A percentile compares a stretch with the other conserved stretches of the same genome.
phyloP scores from a whole-genome alignment of 176 grass and related monocot genomes.

The Themeda triandra region DNA sequence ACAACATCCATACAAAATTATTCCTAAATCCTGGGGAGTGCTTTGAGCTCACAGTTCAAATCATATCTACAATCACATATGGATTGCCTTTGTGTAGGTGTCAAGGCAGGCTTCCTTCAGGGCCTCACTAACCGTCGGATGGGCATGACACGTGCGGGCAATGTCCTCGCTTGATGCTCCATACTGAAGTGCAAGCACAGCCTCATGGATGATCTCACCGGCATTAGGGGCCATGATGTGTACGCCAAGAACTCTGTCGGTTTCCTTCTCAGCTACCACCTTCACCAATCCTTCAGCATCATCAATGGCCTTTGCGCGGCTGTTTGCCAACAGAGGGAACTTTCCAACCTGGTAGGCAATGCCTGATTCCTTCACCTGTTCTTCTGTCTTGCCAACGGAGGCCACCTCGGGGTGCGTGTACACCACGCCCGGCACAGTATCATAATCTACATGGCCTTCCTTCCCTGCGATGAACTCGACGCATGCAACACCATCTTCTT shows the following conservation, averaged over 20 bases:
- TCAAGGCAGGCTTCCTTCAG: slow-evolving; percentile 93
- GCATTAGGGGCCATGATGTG: slow-evolving; percentile 95
- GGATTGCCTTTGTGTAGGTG: slow-evolving; percentile 83
- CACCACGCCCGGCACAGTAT: slow-evolving; percentile 79
- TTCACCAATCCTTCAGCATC: slow-evolving; percentile 94
- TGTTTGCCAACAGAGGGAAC: slow-evolving; percentile 91
- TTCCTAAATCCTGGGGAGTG: slow-evolving; percentile 28
- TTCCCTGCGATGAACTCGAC: slow-evolving; percentile 92
- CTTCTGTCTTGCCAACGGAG: slow-evolving; percentile 94
- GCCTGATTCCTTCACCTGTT: slow-evolving; percentile 80
- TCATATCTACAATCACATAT: slow-evolving; percentile 51
- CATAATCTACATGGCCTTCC: slow-evolving; percentile 98
- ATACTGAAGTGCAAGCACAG: slow-evolving; percentile 85
- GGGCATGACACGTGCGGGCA: slow-evolving; percentile 85
- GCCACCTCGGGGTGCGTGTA: slow-evolving; percentile 97
- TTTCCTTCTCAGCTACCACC: slow-evolving; percentile 91
- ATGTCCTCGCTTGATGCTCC: slow-evolving; percentile 95
- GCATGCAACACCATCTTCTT: slow-evolving; percentile 92
- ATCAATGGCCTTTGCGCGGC: slow-evolving; percentile 90
- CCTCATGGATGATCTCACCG: slow-evolving; percentile 92
- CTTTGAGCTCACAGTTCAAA: not conserved
- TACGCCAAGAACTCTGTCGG: slow-evolving; percentile 83
- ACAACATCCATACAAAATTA: slow-evolving; percentile 30
- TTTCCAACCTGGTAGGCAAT: slow-evolving; percentile 77
- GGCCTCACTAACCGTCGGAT: slow-evolving; percentile 92